Base-by-base conservation (phyloP, 2,329 filamentous ascomycete species). In the Trichoderma sp. region DNA sequence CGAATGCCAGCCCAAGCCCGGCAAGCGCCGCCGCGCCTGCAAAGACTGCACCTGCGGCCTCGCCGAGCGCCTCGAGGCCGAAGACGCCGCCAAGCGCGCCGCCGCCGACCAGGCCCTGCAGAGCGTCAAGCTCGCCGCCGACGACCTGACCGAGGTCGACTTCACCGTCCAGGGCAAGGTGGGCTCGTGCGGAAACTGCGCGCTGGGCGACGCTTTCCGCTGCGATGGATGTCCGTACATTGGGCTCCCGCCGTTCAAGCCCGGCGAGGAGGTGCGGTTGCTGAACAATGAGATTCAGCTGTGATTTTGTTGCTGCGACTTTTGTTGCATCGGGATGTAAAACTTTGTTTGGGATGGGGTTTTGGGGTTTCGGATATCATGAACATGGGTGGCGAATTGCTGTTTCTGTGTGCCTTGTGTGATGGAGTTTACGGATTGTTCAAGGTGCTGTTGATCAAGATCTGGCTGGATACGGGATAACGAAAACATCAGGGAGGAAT, bases 111-210 rank as follows among this genome's bases (percentile, higher is more conserved):
- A 74, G 62, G 90, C 90, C 76, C 83, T 97, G 54, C 86, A 85
- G 57, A 83, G 87, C 21, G 80, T 92, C 68, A 91, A 90, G 78
- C 82, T 97, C 59, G 86, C 84, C 57, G 81, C 87, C 1, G 88
- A 92, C 72, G 95, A 99, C 74, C 80, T 99, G 54, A 74, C 76
- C 59, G 94, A 98, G 77, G 84, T 98, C 9, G 95, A 99, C 78
- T 98, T 99, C 75, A 99, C 95, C 0, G 92, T 98, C n/a, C 85
- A 96, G 78, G 95, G 95, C 71, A 98, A 97, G 81, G 91, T 94
- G 6, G 94, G 95, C 63, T 96, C 91, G 19, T 99, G 95, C 77
- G 92, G 92, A 30, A 97, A 94, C 78, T 98, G 95, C 78, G 90
- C 93, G 30, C 83, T 99, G 17, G 95, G 95, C 58, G 94, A 98